Conservation (phyloP, 163 green algal species). For the Prototheca wickerhamii region DNA sequence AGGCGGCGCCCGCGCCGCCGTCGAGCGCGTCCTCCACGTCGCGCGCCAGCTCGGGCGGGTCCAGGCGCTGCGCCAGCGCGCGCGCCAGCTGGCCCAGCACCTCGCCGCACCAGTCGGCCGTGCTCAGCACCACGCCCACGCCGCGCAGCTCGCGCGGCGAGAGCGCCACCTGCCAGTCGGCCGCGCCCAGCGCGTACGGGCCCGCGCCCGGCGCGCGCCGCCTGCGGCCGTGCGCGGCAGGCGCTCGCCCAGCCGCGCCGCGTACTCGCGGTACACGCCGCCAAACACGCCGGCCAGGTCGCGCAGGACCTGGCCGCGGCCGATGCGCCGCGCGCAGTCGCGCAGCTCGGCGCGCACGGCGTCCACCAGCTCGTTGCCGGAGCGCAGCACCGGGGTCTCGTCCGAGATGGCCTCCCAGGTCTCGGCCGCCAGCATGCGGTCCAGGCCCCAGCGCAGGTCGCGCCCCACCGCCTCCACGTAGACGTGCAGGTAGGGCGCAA, state of each 20-base stretch:
- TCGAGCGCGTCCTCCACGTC: conserved; percentile 36
- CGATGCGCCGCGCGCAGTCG: conserved; percentile 23
- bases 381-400: conserved; percentile 51
- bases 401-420: conserved; percentile 59
- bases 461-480: conserved; percentile 81
- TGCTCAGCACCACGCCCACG: conserved; percentile 79
- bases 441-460: conserved; percentile 53
- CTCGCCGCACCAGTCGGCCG: conserved; percentile 73
- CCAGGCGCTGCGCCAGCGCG: conserved; percentile 44
- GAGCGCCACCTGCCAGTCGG: conserved; percentile 70
- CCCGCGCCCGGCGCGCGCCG: conserved; percentile 24
- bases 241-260: conserved; percentile 49
- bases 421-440: conserved; percentile 52
- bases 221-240: conserved; percentile 61
- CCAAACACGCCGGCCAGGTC: conserved; percentile 46
- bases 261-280: conserved; percentile 65
- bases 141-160: conserved; percentile 54
- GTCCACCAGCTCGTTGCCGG: conserved; percentile 32
- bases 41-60: conserved; percentile 30
- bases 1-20: conserved; percentile 13
- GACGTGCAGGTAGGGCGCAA: conserved; percentile 41
- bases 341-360: conserved; percentile 31
- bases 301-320: conserved; percentile 46
- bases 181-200: conserved; percentile 18
- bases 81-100: conserved; percentile 53